Conservation (phyloP, 441 rosid species). For the Populus hybrid region DNA sequence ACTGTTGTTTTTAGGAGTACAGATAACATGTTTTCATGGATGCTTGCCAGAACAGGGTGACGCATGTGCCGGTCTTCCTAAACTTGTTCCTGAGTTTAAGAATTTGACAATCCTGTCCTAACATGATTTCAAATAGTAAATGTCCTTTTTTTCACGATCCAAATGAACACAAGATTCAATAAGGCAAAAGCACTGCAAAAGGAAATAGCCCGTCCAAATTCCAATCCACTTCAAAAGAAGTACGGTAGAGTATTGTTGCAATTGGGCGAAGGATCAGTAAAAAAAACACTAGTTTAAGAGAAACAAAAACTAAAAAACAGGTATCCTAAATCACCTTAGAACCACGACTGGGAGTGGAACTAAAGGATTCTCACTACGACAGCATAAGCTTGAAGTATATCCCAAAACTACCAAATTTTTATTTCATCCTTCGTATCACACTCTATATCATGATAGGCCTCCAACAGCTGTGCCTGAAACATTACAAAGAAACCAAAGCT, state of each 20-base stretch:
- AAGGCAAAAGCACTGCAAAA: background rate
- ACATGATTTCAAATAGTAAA: background rate
- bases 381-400: slow-evolving; percentile 19
- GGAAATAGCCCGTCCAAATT: background rate
- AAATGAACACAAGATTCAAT: background rate
- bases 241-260: background rate
- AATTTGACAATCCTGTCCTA: background rate
- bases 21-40: background rate
- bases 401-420: slow-evolving; percentile 19
- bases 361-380: slow-evolving; percentile 48
- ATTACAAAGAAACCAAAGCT: slow-evolving; percentile 6
- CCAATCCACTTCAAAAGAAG: slow-evolving; percentile 2
- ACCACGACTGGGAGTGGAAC: slow-evolving; percentile 34
- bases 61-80: background rate
- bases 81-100: background rate
- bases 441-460: slow-evolving; percentile 22
- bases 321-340: slow-evolving; percentile 48
- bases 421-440: slow-evolving; percentile 12
- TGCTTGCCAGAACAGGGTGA: background rate
- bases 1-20: background rate
- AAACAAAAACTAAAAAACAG: slow-evolving; percentile 15
- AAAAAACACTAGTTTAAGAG: background rate
- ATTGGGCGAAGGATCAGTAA: background rate
- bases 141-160: background rate
- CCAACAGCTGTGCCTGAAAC: slow-evolving; percentile 35